These are phyloP conservation scores for Fusarium metavorans DNA, from an alignment of 2,329 filamentous ascomycete genomes.

Conservation along the genomic window DNA sequence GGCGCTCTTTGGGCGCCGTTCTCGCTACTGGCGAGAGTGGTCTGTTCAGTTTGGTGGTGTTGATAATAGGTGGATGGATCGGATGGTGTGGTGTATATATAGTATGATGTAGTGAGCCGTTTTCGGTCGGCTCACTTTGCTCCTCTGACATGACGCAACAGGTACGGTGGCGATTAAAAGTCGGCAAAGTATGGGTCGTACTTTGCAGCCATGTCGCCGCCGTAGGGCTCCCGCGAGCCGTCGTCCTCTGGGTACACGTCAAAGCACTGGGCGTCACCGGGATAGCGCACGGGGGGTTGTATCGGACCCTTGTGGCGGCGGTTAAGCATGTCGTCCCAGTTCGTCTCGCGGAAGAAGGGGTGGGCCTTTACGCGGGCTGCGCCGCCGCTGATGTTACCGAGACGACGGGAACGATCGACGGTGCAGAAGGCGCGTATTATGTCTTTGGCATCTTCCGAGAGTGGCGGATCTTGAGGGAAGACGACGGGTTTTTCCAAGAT, in stretches of 20 bases:
- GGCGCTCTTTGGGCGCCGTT: neutral
- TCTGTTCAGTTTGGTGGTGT: neutral
- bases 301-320: constrained; percentile 77
- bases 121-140: neutral
- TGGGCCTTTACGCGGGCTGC: constrained; percentile 79
- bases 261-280: constrained; percentile 84
- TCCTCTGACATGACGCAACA: neutral
- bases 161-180: constrained; percentile 56
- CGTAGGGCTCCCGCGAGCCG: constrained; percentile 73
- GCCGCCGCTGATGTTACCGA: constrained; percentile 83
- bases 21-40: constrained; percentile 6
- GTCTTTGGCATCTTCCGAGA: constrained; percentile 77
- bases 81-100: neutral
- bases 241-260: constrained; percentile 86
- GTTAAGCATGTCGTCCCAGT: constrained; percentile 79
- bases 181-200: constrained; percentile 80
- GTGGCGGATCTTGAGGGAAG: constrained; percentile 75
- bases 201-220: constrained; percentile 73
- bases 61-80: neutral
- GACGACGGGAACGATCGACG: constrained; percentile 79
- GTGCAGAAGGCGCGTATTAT: constrained; percentile 83
- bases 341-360: constrained; percentile 78
- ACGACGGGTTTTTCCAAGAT: constrained; percentile 83
- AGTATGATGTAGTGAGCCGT: neutral
- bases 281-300: constrained; percentile 77